These are phyloP conservation scores for Tetracladium maxilliforme DNA, from an alignment of 2,329 filamentous ascomycete genomes.

Conservation along the genomic window DNA sequence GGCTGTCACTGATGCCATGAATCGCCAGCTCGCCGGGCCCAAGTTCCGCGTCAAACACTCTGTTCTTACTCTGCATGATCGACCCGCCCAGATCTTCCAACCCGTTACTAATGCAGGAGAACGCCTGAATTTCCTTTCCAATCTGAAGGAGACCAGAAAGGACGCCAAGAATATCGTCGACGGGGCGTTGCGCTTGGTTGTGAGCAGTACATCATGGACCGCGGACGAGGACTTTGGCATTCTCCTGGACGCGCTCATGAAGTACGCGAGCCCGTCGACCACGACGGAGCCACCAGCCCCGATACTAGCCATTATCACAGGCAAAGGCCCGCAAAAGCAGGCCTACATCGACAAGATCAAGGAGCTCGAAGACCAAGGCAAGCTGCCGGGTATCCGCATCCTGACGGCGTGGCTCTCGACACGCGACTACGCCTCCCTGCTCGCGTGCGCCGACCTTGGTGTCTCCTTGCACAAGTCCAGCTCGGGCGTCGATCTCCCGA, in stretches of 20 bases:
- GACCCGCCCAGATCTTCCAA: conserved; percentile 70
- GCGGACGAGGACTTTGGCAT: conserved; percentile 89
- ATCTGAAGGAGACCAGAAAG: conserved; percentile 47
- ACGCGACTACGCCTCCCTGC: conserved; percentile 68
- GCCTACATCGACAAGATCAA: conserved; percentile 56
- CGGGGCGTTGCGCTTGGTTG: conserved; percentile 52
- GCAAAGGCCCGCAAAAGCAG: conserved; percentile 75
- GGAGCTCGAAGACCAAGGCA: conserved; percentile 41
- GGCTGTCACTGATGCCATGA: conserved; percentile 85
- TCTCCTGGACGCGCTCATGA: conserved; percentile 66
- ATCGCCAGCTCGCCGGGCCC: conserved; percentile 44
- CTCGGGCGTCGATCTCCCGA: conserved; percentile 88
- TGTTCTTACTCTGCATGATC: conserved; percentile 67
- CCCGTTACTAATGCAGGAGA: conserved; percentile 37
- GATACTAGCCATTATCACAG: conserved; percentile 83
- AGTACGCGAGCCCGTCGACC: conserved; percentile 44
- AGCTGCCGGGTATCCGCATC: conserved; percentile 57
- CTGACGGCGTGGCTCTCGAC: conserved; percentile 75
- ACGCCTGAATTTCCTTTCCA: conserved; percentile 44
- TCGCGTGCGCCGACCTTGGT: conserved; percentile 77
- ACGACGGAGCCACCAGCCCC: conserved; percentile 30
- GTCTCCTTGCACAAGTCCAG: conserved; percentile 87
- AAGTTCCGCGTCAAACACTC: conserved; percentile 52
- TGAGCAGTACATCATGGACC: conserved; percentile 96
- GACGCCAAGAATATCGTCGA: conserved; percentile 43